These are phyloP conservation scores for Phaffomyces antillensis DNA, from an alignment of 805 yeast species.

Conservation along the genomic window DNA sequence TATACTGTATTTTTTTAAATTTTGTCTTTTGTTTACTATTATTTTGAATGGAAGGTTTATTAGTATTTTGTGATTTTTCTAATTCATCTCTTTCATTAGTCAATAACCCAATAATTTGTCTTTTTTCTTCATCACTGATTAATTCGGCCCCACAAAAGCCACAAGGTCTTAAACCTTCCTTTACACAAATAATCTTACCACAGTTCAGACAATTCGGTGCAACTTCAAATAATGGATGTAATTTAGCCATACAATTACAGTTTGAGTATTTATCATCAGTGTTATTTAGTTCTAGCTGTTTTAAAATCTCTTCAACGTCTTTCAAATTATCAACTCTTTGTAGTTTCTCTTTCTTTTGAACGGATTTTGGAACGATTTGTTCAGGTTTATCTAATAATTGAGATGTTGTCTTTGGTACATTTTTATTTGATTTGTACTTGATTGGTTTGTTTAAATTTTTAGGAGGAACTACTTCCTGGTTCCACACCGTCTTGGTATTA, in stretches of 20 bases:
- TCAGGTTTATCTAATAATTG: slow-evolving; percentile 32
- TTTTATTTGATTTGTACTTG: slow-evolving; percentile 10
- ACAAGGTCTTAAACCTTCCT: slow-evolving; percentile 90
- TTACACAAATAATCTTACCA: slow-evolving; percentile 86
- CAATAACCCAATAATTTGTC: slow-evolving; percentile 46
- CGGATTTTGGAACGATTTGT: slow-evolving; percentile 13
- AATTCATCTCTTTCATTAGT: slow-evolving; percentile 44
- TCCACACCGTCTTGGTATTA: too few species aligned
- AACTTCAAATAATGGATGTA: slow-evolving; percentile 81
- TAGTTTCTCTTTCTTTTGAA: slow-evolving; percentile 31
- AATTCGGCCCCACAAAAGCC: slow-evolving; percentile 70
- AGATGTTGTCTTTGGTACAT: slow-evolving; percentile 32
- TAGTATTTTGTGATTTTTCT: slow-evolving; percentile 22
- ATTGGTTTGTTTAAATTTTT: slow-evolving; percentile 2
- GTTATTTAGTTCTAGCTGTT: slow-evolving; percentile 39
- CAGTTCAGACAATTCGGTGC: slow-evolving; percentile 94
- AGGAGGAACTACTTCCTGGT: too few species aligned
- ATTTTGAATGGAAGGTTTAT: slow-evolving; percentile 10
- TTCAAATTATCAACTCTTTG: slow-evolving; percentile 48
- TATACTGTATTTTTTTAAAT: slow-evolving; percentile 43
- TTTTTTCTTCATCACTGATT: slow-evolving; percentile 54
- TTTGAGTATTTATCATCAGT: slow-evolving; percentile 20
- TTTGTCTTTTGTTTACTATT: slow-evolving; percentile 26
- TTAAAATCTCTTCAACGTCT: slow-evolving; percentile 59
- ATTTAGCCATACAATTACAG: slow-evolving; percentile 81